Conservation (phyloP, 2,329 filamentous ascomycete species). For the Trichoderma sp. region DNA sequence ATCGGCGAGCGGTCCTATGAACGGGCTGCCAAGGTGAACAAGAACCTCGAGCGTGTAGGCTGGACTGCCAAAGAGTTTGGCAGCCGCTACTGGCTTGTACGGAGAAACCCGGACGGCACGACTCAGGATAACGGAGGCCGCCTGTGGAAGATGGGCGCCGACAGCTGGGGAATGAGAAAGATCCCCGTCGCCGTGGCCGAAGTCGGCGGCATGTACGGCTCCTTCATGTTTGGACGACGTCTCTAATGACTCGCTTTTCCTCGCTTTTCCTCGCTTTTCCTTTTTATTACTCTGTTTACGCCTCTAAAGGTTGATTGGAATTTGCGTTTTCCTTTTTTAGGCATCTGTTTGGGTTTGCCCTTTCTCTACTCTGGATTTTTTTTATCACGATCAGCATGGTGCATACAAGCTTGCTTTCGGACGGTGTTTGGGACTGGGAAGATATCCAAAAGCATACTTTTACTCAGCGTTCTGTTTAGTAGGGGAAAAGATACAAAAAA, state of each 20-base stretch:
- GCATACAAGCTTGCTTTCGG: slow-evolving; percentile 7
- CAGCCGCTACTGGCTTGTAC: slow-evolving; percentile 64
- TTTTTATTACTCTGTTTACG: neutral
- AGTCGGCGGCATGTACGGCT: slow-evolving; percentile 90
- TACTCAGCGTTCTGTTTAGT: slow-evolving; percentile 11
- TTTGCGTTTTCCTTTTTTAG: neutral
- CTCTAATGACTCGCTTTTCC: slow-evolving; percentile 36
- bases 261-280: neutral
- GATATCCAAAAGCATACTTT: slow-evolving; percentile 20
- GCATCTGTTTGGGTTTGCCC: neutral
- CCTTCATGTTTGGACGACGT: slow-evolving; percentile 61
- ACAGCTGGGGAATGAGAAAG: slow-evolving; percentile 84
- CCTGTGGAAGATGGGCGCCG: slow-evolving; percentile 80
- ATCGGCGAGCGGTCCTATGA: slow-evolving; percentile 66
- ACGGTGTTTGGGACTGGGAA: slow-evolving; percentile 20
- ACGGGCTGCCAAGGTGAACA: slow-evolving; percentile 60
- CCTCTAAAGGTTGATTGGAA: neutral
- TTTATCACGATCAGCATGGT: neutral
- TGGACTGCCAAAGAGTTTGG: slow-evolving; percentile 72
- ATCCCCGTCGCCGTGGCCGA: slow-evolving; percentile 88
- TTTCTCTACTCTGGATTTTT: neutral
- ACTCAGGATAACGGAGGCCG: slow-evolving; percentile 49
- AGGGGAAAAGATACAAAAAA: slow-evolving; percentile 12
- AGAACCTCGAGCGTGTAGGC: slow-evolving; percentile 58
- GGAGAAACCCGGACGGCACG: slow-evolving; percentile 40